Base-by-base conservation (phyloP, 2,329 filamentous ascomycete species). In the Drechslera avenae region DNA sequence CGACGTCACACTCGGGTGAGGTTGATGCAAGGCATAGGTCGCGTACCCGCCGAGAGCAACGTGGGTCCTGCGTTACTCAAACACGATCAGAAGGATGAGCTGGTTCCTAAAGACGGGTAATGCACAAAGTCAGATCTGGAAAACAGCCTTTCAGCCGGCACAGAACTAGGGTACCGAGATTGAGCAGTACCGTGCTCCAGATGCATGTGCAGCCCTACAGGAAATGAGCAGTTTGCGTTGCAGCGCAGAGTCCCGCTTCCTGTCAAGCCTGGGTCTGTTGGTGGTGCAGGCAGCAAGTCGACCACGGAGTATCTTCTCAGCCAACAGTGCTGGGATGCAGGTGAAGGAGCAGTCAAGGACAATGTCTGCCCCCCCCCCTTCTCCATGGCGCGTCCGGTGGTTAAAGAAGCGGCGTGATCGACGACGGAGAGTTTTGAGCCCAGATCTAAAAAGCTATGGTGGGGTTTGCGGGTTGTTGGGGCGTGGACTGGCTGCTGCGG, bases 381-480 rank as follows among this genome's bases (percentile, higher is more conserved):
- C 10, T 39, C 26, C 21, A 8, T 19, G 13, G 14, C 28, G 13
- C 13, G 10, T 10, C 31, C 17, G 41, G 31, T 30, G 21, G 16
- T 37, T 19, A 9, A 30, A 23, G 16, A 46, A 31, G 30, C 31
- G 40, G 13, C 18, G 14, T 7, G 32, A 39, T 52, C 39, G 39
- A 33, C 39, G 17, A 41, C 43, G 48, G 48, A 40, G 32, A 52
- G 35, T 37, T 36, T 39, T 12, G 12, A 54, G 44, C 33, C 44
- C 10, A 41, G 39, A 52, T 45, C 17, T 39, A 31, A 52, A 52
- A 26, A 18, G n/a, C 28, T 9, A 13, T 31, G 28, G 34, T 37
- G 36, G 16, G 19, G 36, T 12, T 13, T 16, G 21, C 42, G 39
- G 42, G 23, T 41, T 21, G 19, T 14, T 32, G 32, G 32, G 36